A percentile compares a stretch with the other conserved stretches of the same genome.
phyloP scores from a whole-genome alignment of 164 flowering plant species.

The Taxillus chinensis region DNA sequence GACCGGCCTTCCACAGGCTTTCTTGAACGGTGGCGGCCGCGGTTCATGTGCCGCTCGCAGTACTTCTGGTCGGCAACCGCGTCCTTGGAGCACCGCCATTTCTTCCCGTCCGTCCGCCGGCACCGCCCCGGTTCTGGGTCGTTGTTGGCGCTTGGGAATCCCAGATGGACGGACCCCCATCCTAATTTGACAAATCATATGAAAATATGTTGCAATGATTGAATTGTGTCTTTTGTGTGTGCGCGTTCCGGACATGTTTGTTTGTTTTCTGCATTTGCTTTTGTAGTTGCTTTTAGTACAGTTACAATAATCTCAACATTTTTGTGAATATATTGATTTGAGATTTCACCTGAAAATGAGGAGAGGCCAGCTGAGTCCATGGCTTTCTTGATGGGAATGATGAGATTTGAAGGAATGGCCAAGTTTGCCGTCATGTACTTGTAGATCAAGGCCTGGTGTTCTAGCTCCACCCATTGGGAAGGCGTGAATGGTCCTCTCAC shows the following conservation, averaged over 20 bases:
- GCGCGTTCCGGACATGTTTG: too few relatives aligned
- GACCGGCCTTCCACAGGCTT: conserved; percentile 99
- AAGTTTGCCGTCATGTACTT: conserved; percentile 65
- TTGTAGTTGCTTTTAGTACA: too few relatives aligned
- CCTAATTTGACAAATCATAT: conserved; percentile 32
- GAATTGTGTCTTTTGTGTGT: too few relatives aligned
- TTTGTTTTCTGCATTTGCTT: too few relatives aligned
- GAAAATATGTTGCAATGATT: too few relatives aligned
- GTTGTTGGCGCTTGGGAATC: conserved; percentile 50
- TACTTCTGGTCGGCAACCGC: conserved; percentile 91
- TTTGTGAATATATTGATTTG: too few relatives aligned
- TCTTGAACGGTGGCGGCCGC: conserved; percentile 99
- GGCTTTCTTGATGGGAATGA: conserved; percentile 60
- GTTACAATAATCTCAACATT: too few relatives aligned
- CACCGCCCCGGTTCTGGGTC: conserved; percentile 99
- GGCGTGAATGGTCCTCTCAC: conserved; percentile 71
- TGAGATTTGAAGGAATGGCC: conserved; percentile 68
- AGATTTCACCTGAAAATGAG: conserved; percentile 24
- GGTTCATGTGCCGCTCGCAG: conserved; percentile 92
- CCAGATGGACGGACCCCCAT: conserved; percentile 89
- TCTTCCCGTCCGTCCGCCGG: conserved; percentile 93
- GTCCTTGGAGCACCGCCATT: conserved; percentile 97
- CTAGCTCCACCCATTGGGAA: conserved; percentile 88
- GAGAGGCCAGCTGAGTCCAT: conserved; percentile 48
- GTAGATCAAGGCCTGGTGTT: conserved; percentile 88